phyloP scores from a whole-genome alignment of 2,329 filamentous ascomycete species.

The Neonectria coccinea region DNA sequence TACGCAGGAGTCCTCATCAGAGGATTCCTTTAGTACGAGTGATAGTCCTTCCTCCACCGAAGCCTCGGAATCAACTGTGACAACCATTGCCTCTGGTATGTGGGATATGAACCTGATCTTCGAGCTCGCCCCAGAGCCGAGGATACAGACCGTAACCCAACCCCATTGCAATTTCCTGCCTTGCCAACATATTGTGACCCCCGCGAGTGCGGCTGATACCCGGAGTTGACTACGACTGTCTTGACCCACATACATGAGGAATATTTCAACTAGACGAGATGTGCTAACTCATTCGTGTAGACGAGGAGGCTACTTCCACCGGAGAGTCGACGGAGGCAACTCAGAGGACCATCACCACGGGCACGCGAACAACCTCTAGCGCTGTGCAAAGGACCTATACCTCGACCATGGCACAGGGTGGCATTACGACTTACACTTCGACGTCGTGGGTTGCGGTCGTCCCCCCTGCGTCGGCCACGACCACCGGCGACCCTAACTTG shows the following conservation, averaged over 20 bases:
- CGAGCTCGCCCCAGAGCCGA: slow-evolving; percentile 23
- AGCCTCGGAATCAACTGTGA: slow-evolving; percentile 29
- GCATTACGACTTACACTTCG: slow-evolving; percentile 59
- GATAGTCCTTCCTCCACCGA: slow-evolving; percentile 20
- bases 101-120: slow-evolving; percentile 41
- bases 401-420: slow-evolving; percentile 59
- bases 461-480: slow-evolving; percentile 49
- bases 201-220: slow-evolving; percentile 42
- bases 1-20: slow-evolving; percentile 33
- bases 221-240: slow-evolving; percentile 22
- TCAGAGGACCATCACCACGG: slow-evolving; percentile 50
- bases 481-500: slow-evolving; percentile 48
- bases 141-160: slow-evolving; percentile 32
- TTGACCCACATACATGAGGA: slow-evolving; percentile 10
- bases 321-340: slow-evolving; percentile 35
- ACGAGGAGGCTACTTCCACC: slow-evolving; percentile 37
- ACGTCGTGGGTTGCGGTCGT: slow-evolving; percentile 62
- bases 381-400: slow-evolving; percentile 56
- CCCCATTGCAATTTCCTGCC: slow-evolving; percentile 32
- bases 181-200: slow-evolving; percentile 7
- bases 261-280: background rate
- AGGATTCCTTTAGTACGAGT: slow-evolving; percentile 37
- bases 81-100: slow-evolving; percentile 47
- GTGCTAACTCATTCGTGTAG: slow-evolving; percentile 26
- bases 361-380: slow-evolving; percentile 51